A percentile compares a stretch with the other conserved stretches of the same genome.
These are phyloP conservation scores for Mycena polygramma DNA, from an alignment of 768 basidiomycete genomes.

Conservation along the genomic window DNA sequence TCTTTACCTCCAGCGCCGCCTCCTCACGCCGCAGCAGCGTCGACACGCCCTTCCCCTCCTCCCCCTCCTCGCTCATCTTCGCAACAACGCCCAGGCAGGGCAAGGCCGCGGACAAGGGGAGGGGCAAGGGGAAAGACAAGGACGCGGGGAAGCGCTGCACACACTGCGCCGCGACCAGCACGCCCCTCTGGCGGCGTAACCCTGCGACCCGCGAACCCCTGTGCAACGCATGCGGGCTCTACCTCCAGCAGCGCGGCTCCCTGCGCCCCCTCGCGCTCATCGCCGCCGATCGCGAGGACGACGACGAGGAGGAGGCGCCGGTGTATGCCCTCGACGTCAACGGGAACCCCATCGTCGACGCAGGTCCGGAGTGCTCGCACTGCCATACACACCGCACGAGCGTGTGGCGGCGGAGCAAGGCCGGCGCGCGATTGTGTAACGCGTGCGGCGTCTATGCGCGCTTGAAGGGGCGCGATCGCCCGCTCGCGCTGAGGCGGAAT, in stretches of 20 bases:
- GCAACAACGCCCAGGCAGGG: no score
- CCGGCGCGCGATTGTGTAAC: conserved; percentile 25
- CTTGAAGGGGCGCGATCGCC: conserved; percentile 20
- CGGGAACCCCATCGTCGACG: no score
- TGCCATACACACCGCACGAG: conserved; percentile 27
- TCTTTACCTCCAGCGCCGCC: conserved; percentile 8
- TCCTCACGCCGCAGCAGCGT: conserved; percentile 6
- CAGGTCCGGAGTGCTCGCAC: conserved; percentile 23
- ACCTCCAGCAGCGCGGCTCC: conserved; percentile 24
- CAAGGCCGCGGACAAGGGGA: no score
- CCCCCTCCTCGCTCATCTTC: no score
- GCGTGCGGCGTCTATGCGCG: conserved; percentile 31
- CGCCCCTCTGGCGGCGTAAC: conserved; percentile 26
- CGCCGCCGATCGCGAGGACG: conserved; percentile 11
- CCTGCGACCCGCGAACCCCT: conserved; percentile 15
- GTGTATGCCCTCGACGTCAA: no score
- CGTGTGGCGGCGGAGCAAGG: conserved; percentile 32
- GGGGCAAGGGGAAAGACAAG: no score
- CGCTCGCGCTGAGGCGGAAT: conserved; percentile 21
- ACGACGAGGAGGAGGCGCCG: not conserved
- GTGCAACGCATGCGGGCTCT: conserved; percentile 29
- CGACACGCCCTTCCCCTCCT: not conserved
- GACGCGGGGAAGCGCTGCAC: conserved; percentile 12
- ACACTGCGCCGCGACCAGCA: conserved; percentile 20
- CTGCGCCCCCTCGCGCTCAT: conserved; percentile 25